These are phyloP conservation scores for Aspergillus bridgeri DNA, from an alignment of 495 filamentous ascomycete genomes.

Conservation along the genomic window DNA sequence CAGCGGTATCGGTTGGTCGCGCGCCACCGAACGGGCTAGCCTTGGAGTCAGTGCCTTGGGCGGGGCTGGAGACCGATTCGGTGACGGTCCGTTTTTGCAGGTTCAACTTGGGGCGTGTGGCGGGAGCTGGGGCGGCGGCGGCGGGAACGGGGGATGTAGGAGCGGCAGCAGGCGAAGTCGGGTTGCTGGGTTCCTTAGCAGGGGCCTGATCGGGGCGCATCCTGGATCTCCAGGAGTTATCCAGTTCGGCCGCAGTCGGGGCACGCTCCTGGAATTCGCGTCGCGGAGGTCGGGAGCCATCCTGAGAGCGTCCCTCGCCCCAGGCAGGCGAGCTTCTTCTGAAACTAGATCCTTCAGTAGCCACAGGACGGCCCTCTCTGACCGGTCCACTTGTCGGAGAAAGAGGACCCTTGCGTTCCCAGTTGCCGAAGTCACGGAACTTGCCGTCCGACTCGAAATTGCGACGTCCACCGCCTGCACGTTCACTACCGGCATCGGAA, in stretches of 20 bases:
- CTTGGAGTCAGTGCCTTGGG: constrained; percentile 61
- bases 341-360: constrained; percentile 58
- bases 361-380: constrained; percentile 67
- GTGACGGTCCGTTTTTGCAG: constrained; percentile 85
- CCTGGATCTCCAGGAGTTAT: constrained; percentile 79
- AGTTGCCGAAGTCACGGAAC: constrained; percentile 81
- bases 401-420: constrained; percentile 93
- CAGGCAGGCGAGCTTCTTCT: constrained; percentile 74
- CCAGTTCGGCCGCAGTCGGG: constrained; percentile 79
- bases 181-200: constrained; percentile 61
- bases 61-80: constrained; percentile 54
- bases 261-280: constrained; percentile 75
- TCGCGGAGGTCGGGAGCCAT: constrained; percentile 78
- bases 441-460: constrained; percentile 73
- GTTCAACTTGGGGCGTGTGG: constrained; percentile 71
- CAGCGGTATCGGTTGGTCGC: constrained; percentile 81
- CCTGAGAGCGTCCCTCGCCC: constrained; percentile 79
- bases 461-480: constrained; percentile 43
- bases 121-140: constrained; percentile 52
- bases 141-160: constrained; percentile 17
- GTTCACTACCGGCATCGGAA: constrained; percentile 52
- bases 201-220: constrained; percentile 68
- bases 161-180: constrained; percentile 49
- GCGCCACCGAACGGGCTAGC: constrained; percentile 91
- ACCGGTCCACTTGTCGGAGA: constrained; percentile 61